These are phyloP conservation scores for Xylaria venustula DNA, from an alignment of 495 filamentous ascomycete genomes.

Conservation along the genomic window DNA sequence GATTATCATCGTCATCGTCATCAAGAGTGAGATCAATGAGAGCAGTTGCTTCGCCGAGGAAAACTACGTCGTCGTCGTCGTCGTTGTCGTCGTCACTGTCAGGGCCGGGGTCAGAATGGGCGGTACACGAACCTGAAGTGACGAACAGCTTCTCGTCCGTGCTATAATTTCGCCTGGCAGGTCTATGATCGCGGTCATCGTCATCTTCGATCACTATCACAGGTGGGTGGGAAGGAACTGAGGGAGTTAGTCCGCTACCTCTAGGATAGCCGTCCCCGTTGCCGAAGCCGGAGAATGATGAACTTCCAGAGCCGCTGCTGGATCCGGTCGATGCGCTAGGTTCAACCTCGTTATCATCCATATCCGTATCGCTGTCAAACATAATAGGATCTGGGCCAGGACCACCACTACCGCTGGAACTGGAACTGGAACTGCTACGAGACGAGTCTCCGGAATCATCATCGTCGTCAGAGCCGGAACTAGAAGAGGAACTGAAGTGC, in stretches of 20 bases:
- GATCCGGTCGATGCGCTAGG: not conserved
- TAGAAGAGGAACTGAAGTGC: constrained; percentile 3
- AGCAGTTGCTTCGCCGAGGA: not conserved
- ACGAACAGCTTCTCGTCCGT: not conserved
- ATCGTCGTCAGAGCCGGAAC: not conserved
- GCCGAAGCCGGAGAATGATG: not conserved
- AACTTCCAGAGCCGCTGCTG: not conserved
- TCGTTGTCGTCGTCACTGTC: not conserved
- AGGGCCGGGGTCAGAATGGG: not conserved
- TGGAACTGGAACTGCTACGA: not conserved
- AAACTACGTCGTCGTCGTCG: too few species aligned
- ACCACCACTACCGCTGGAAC: not conserved
- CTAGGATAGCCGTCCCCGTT: not conserved
- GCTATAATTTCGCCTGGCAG: not conserved
- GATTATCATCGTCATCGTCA: not conserved
- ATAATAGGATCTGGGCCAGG: not conserved
- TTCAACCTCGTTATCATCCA: not conserved
- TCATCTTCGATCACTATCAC: constrained; percentile 2
- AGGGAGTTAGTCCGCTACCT: not conserved
- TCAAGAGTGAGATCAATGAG: not conserved
- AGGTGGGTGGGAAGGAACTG: not conserved
- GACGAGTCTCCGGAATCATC: not conserved
- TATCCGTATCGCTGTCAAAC: not conserved
- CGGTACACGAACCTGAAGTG: not conserved
- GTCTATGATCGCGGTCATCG: not conserved